Evolutionary conservation across 192 early-diverging fungal species (phyloP), one percentile per base, ranked within the genome.

Genomic region (Linderina pennispora): DNA sequence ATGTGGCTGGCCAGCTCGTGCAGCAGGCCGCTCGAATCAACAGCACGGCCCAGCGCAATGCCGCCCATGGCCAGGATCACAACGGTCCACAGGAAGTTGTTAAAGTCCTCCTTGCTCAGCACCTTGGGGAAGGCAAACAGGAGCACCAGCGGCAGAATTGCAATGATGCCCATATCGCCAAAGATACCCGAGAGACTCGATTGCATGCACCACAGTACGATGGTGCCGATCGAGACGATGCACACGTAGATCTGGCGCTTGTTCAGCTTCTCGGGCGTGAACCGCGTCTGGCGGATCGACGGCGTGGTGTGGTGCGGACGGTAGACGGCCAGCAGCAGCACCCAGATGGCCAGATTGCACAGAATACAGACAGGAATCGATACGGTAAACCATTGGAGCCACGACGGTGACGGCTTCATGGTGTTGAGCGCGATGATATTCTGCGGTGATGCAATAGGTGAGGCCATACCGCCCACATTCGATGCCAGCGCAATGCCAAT

Each of bases 381-480:
- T 23, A 98, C 79, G 3, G 78, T 57, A 57, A 95, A 92, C 90
- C 92, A 98, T 62, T 95, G 77, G 20, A 75, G 60, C 94, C 94
- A 98, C 25, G 86, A 81, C 1, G 91, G 90, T 4, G 82, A 49
- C 10, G 92, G 94, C 19, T 78, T 60, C 91, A 98, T 98, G 45
- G 82, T 91, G 45, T 85, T 80, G 45, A 98, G 90, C 7, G 94
- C 91, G 48, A 98, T 88, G 44, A 92, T 90, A 73, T 98, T 98
- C 55, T 98, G 94, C n/a, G 94, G 94, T 13, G 89, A 92, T 14
- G 90, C 84, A 50, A 98, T 98, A 10, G 94, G 94, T 15, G 89
- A 91, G 2, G 94, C 87, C 94, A 98, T 98, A 21, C 94, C 94
- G 38, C 94, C 94, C 16, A 98, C 79, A 38, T 98, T 98, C 13